Percentiles rank a stretch among this genome's conserved stretches.
These are phyloP conservation scores for Anthracocystis panici-leucophaei DNA, from an alignment of 1,284 basidiomycete genomes.

Conservation along the genomic window DNA sequence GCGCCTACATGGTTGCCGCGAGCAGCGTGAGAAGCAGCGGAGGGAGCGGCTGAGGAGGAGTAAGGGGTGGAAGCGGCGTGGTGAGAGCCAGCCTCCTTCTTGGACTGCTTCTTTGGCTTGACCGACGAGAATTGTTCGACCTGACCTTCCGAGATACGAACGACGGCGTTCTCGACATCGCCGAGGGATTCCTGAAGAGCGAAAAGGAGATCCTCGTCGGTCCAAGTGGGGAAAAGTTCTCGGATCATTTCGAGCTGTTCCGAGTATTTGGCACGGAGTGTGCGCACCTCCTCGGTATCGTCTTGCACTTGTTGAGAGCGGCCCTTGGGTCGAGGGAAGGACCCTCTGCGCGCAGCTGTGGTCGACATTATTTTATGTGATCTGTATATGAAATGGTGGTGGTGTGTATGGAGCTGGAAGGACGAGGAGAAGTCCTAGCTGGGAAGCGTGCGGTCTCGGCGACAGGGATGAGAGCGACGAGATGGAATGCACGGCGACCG, in stretches of 20 bases:
- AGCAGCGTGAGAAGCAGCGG: slow-evolving; percentile 32
- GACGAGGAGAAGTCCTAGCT: slow-evolving; percentile 8
- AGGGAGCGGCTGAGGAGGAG: slow-evolving; percentile 14
- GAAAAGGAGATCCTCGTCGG: slow-evolving; percentile 82
- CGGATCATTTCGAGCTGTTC: slow-evolving; percentile 75
- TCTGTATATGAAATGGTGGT: slow-evolving; percentile 13
- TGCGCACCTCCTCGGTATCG: slow-evolving; percentile 66
- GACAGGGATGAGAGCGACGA: slow-evolving; percentile 8
- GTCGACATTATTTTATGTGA: slow-evolving; percentile 49
- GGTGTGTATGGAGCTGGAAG: slow-evolving; percentile 22
- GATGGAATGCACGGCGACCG: slow-evolving; percentile 32
- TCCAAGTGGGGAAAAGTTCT: slow-evolving; percentile 82
- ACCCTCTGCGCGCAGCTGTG: slow-evolving; percentile 54
- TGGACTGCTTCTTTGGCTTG: slow-evolving; percentile 79
- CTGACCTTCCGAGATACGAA: slow-evolving; percentile 82
- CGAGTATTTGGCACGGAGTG: slow-evolving; percentile 64
- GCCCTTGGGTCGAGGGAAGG: slow-evolving; percentile 51
- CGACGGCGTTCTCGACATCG: slow-evolving; percentile 80
- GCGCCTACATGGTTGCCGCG: slow-evolving; percentile 47
- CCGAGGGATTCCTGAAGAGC: slow-evolving; percentile 80
- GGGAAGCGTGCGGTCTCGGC: slow-evolving; percentile 21
- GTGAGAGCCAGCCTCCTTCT: slow-evolving; percentile 56
- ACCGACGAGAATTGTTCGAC: slow-evolving; percentile 87
- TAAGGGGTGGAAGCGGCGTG: slow-evolving; percentile 27
- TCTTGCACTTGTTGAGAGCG: slow-evolving; percentile 57